These are phyloP conservation scores for Tolypocladium endophyticum DNA, from an alignment of 2,329 filamentous ascomycete species.

Conservation along the genomic window DNA sequence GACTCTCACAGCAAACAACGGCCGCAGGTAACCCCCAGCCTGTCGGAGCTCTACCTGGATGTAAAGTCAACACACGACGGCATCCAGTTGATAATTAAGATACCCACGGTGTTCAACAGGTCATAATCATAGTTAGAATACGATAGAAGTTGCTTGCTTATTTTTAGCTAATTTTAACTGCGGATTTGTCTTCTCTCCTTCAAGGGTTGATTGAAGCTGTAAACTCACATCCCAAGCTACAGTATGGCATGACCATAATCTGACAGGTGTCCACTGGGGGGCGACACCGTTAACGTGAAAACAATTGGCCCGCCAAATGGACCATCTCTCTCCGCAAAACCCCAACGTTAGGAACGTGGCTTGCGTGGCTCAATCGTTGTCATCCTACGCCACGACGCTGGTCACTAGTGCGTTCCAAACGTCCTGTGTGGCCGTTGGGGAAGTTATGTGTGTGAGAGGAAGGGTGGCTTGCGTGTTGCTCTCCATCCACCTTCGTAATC, in stretches of 20 bases:
- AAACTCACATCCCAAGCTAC: no score
- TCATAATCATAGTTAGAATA: neutral
- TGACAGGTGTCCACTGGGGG: no score
- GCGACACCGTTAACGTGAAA: no score
- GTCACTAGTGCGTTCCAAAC: neutral
- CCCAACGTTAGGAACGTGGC: no score
- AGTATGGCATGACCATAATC: no score
- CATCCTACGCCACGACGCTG: no score
- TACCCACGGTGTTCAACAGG: conserved; percentile 42
- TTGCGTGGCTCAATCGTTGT: no score
- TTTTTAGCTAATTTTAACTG: neutral
- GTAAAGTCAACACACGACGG: conserved; percentile 48
- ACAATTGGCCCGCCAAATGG: neutral
- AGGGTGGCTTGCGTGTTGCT: neutral
- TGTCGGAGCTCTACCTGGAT: conserved; percentile 45
- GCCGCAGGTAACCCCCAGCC: conserved; percentile 25
- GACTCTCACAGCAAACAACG: conserved; percentile 15
- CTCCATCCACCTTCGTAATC: neutral
- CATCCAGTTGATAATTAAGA: conserved; percentile 46
- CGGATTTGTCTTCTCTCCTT: neutral
- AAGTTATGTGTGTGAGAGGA: neutral
- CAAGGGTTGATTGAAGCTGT: no score
- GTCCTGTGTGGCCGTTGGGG: neutral
- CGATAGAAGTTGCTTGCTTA: neutral
- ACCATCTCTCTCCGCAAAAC: neutral